These are phyloP conservation scores for Fusarium metavorans DNA, from an alignment of 2,329 filamentous ascomycete species.

Conservation along the genomic window DNA sequence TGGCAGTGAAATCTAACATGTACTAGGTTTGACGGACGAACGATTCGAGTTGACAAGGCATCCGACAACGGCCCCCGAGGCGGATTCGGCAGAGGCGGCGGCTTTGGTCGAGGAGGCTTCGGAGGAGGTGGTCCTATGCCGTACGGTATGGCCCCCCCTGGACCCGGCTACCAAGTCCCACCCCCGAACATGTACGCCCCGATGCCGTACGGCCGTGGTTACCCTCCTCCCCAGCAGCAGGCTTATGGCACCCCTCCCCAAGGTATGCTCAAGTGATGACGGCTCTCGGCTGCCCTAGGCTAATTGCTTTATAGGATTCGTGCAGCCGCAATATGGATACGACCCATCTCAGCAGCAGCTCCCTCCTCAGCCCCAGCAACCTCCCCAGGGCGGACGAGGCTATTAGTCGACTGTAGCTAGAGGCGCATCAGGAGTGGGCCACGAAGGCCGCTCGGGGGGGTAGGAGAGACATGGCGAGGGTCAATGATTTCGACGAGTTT, in stretches of 20 bases:
- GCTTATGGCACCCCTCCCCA: conserved; percentile 55
- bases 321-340: conserved; percentile 59
- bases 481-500: conserved; percentile 40
- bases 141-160: conserved; percentile 53
- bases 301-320: conserved; percentile 50
- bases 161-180: conserved; percentile 51
- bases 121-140: conserved; percentile 54
- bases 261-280: conserved; percentile 48
- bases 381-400: conserved; percentile 55
- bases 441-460: not conserved
- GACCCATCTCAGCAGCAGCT: conserved; percentile 58
- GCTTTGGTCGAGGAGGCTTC: conserved; percentile 57
- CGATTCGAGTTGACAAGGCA: conserved; percentile 94
- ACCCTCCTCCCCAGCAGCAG: conserved; percentile 42
- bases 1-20: conserved; percentile 22
- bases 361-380: conserved; percentile 52
- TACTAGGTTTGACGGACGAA: conserved; percentile 38
- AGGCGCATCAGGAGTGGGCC: conserved; percentile 10
- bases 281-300: not conserved
- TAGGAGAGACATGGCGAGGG: conserved; percentile 20
- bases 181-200: conserved; percentile 54
- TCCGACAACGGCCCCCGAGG: conserved; percentile 79
- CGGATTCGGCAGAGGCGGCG: conserved; percentile 55
- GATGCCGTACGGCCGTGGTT: conserved; percentile 54
- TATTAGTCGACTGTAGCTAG: conserved; percentile 50